Evolutionary conservation across 306 rosid species (phyloP).

Genomic region (Geum urbanum): DNA sequence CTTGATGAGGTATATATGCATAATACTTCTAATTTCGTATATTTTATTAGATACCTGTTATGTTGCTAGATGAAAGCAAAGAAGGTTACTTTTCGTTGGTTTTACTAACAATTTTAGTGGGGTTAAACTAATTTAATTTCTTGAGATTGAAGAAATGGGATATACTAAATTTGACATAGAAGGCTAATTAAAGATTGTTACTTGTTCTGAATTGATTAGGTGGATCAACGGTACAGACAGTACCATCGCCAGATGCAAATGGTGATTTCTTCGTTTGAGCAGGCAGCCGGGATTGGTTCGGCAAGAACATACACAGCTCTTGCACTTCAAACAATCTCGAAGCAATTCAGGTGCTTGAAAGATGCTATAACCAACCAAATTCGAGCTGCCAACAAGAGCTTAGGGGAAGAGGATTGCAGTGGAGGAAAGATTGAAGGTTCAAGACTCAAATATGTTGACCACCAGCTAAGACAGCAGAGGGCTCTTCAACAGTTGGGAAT

Average conservation of each 20-base stretch:
- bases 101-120: background rate
- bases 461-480: slow-evolving; percentile 83
- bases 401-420: slow-evolving; percentile 80
- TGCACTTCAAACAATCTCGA: slow-evolving; percentile 83
- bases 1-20: slow-evolving; percentile 85
- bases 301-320: slow-evolving; percentile 88
- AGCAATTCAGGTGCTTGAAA: slow-evolving; percentile 86
- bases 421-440: slow-evolving; percentile 80
- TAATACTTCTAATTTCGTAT: background rate
- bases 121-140: background rate
- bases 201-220: slow-evolving; percentile 36
- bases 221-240: slow-evolving; percentile 91
- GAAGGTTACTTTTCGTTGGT: background rate
- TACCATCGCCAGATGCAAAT: slow-evolving; percentile 88
- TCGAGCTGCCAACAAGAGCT: slow-evolving; percentile 59
- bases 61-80: background rate
- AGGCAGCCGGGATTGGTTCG: slow-evolving; percentile 74
- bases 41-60: background rate
- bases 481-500: slow-evolving; percentile 96
- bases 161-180: background rate
- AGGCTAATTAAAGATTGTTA: background rate
- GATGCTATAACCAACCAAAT: slow-evolving; percentile 79
- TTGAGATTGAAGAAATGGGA: background rate
- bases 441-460: slow-evolving; percentile 78
- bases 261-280: slow-evolving; percentile 74